Base-by-base conservation (phyloP, 257 asterid genomes). In the Solanum boliviense region DNA sequence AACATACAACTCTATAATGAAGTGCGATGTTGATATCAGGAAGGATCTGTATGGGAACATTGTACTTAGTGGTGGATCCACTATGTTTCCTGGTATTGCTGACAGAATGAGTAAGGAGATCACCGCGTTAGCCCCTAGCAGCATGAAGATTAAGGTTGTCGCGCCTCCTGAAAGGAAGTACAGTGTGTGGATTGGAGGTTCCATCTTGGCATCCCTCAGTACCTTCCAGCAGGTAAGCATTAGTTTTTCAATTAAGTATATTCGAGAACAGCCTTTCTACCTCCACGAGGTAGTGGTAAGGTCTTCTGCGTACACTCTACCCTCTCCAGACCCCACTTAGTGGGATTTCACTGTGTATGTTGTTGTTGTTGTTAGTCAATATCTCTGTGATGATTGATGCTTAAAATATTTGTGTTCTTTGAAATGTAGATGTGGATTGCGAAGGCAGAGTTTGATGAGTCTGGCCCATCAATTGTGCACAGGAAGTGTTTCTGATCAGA, bases 81-180 rank as follows among this genome's bases (percentile, higher is more conserved):
- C 86, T 48, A 82, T 82, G 86, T 82, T 82, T 48, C 86, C 86
- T 48, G 86, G 86, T 31, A 82, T 82, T 15, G 86, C 86, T 82
- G 86, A 82, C 86, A 82, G 86, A 82, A 82, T 82, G 86, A 82
- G 86, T 39, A 82, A 82, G 44, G 86, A 82, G 62, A 82, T 82
- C 29, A 82, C 86, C 1, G 86, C 86, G 4, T 48, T 82, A 31
- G 86, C 86, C 5, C 86, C 86, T 82, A 82, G 86, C 70, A 48
- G 86, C 70, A 82, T 82, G 86, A 82, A 82, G 70, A 82, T 82
- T 48, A 82, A 48, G 86, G 86, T 82, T 16, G 86, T 82, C 0
- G 86, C 86, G 4, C 86, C 86, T 4, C 86, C 86, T 82, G 86
- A 82, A 82, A 82, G 86, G 86, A 82, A 82, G 86, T 82, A 82